Base-by-base conservation (phyloP, 2,329 filamentous ascomycete genomes). In the Trichoderma breve region DNA sequence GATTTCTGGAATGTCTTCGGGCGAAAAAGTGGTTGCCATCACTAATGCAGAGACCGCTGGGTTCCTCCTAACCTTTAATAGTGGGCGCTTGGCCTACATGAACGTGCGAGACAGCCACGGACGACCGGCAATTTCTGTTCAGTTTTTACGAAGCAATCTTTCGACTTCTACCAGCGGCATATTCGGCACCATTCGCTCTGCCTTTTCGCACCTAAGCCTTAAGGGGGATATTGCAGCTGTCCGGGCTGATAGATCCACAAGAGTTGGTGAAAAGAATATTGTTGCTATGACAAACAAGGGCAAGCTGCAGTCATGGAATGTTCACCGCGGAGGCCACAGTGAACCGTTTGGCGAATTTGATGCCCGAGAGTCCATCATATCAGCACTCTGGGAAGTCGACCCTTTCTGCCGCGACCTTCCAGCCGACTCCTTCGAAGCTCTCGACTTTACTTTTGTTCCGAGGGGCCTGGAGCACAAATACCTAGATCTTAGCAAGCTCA, bases 81-180 rank as follows among this genome's bases (percentile, higher is more conserved):
- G 90, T 72, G 96, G 96, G 15, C 90, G 96, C 73, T 85, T 97
- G 53, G 94, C 93, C 6, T 96, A 98, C 80, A 85, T 99, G 80
- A 94, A 90, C 66, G 86, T 98, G 18, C 89, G 94, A 77, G 95
- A 99, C 81, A 85, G 90, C 57, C 94, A 98, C 80, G 96, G 96
- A 28, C 92, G 94, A 77, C 93, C 95, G 3, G 88, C 89, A 55
- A 91, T 99, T 65, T 89, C 89, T 14, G 90, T 93, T 0, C 92
- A 94, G 75, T 93, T 95, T 75, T 84, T 99, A 68, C 91, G 89
- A 71, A 90, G 86, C 63, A 87, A 85, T 70, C 82, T 88, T 30
- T 86, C 88, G 3, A 84, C 87, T 15, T 83, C 84, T 18, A 84
- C 84, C 6, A 86, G 89, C 67, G 92, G 94, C 21, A 87, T 97